Percentiles rank a stretch among this genome's conserved stretches.
Evolutionary conservation across 1,284 basidiomycete species (phyloP).

Genomic region (Sphagnurus paluster): DNA sequence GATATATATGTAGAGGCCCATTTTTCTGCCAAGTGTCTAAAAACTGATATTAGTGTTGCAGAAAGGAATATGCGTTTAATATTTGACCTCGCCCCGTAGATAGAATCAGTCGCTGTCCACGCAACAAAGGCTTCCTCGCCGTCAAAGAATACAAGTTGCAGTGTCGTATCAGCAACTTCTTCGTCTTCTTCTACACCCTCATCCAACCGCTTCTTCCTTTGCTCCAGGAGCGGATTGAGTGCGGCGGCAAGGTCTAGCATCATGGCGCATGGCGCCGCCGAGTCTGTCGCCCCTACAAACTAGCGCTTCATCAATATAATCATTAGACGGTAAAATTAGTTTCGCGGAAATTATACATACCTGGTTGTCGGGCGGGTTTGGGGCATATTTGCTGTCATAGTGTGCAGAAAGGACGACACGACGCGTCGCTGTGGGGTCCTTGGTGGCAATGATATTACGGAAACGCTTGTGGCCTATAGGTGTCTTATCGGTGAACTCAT

Average conservation of each 20-base stretch:
- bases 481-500: conserved; percentile 78
- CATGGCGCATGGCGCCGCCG: conserved; percentile 93
- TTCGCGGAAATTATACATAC: conserved; percentile 47
- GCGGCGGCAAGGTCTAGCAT: conserved; percentile 88
- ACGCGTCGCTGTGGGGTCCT: conserved; percentile 81
- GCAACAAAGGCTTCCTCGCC: conserved; percentile 95
- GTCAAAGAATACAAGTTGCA: conserved; percentile 97
- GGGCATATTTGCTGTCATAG: conserved; percentile 94
- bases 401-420: conserved; percentile 92
- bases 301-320: conserved; percentile 31
- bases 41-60: too few species aligned
- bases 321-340: neutral
- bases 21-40: conserved; percentile 84
- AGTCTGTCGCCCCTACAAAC: conserved; percentile 98
- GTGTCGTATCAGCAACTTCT: conserved; percentile 77
- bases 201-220: conserved; percentile 57
- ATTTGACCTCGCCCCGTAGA: conserved; percentile 96
- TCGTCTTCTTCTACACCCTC: conserved; percentile 69
- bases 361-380: conserved; percentile 68
- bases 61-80: too few species aligned
- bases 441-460: conserved; percentile 93
- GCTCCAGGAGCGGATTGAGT: conserved; percentile 69
- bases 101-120: conserved; percentile 90
- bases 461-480: conserved; percentile 84
- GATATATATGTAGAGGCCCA: conserved; percentile 76